Evolutionary conservation across 768 basidiomycete species (phyloP), one percentile per base, ranked within the genome.

Genomic region (Mycena alexandri): DNA sequence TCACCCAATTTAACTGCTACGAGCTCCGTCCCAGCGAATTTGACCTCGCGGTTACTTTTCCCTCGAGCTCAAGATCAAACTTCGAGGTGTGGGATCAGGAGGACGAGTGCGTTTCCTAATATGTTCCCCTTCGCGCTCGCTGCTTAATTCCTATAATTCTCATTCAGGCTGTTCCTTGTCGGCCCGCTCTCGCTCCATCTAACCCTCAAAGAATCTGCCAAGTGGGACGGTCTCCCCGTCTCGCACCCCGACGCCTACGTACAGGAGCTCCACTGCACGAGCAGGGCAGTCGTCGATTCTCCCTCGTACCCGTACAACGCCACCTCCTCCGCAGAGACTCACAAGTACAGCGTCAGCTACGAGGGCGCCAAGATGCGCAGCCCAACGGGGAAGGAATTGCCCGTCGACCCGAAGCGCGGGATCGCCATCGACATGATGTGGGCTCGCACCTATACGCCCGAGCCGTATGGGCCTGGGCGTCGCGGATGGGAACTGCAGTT

Each of bases 401-500:
- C 62, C 12, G 8, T 65, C 29, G 70, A 68, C 38, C 67, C 72
- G 16, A 50, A 38, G 50, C 38, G 67, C 72, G 46, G 73, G 67
- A 79, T 81, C 61, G 61, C 75, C 1, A 60, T 80, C 42, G 78
- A 80, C 55, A 72, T 76, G 3, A 68, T 72, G 50, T 82, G 81
- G 81, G 57, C 74, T 12, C 71, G 75, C 46, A 75, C 74, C 13
- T 77, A 66, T 14, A 38, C 38, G 10, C 38, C 38, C 38, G 14
- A 10, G 38, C 4, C 11, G 38, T 2, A 14, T 2, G 38, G 38
- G 11, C 38, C 38, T 25, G 71, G 74, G 24, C 65, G 60, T 12
- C 75, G 73, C 59, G 79, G 76, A 41, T 81, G 79, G 79, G 73
- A 67, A 36, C 72, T 81, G 67, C 77, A 80, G 47, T 79, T 83